Percentiles rank a stretch among this genome's conserved stretches.
Evolutionary conservation across 305 asterid genomes (phyloP).

Genomic region (Rubia tinctorum): DNA sequence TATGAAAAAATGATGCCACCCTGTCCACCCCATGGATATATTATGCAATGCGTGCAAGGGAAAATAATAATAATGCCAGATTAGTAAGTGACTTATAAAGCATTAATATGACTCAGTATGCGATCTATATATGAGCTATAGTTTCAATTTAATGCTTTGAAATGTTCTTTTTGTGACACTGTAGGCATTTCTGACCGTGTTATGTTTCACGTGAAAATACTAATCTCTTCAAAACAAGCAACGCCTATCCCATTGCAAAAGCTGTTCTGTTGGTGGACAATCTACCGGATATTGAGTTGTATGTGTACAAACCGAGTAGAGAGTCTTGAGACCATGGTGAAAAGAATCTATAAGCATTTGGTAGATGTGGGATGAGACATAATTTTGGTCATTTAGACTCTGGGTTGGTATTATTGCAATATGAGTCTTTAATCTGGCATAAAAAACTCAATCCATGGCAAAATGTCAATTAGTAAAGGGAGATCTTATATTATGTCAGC

Average conservation of each 20-base stretch:
- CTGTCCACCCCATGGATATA: neutral
- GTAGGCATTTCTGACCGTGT: neutral
- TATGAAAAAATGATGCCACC: neutral
- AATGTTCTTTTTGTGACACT: neutral
- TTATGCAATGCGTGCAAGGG: neutral
- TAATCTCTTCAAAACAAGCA: neutral
- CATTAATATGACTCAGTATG: neutral
- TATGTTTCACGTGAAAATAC: neutral
- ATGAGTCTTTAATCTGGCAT: neutral
- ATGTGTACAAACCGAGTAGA: neutral
- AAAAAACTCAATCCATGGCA: neutral
- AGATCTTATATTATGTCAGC: neutral
- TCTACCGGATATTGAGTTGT: neutral
- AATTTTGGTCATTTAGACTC: neutral
- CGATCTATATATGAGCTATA: neutral
- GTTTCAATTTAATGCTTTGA: neutral
- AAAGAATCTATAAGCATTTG: neutral
- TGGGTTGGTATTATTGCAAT: neutral
- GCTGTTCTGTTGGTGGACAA: too few relatives aligned
- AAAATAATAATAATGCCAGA: neutral
- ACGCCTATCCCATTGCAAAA: too few relatives aligned
- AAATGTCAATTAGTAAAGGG: neutral
- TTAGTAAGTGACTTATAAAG: neutral
- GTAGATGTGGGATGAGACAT: neutral
- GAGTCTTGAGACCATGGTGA: neutral